Evolutionary conservation across 805 yeast genomes (phyloP), one percentile per base, ranked within the genome.

Genomic region (Saccharomycopsis sp.): DNA sequence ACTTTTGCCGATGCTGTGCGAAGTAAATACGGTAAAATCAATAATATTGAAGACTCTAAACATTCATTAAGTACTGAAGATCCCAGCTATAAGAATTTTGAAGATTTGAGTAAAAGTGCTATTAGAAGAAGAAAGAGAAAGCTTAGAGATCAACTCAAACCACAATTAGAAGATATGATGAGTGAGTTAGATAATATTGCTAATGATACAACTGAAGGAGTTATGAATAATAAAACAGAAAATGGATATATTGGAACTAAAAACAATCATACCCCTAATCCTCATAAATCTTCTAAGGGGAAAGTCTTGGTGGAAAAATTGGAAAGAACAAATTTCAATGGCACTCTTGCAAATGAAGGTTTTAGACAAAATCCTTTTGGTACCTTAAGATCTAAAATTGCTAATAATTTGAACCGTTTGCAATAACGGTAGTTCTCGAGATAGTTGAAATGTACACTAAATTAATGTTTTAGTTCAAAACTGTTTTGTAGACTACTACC

Each of bases 21-120:
- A n/a, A n/a, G n/a, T n/a, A n/a, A n/a, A n/a, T n/a, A n/a, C n/a
- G n/a, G n/a, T n/a, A n/a, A n/a, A n/a, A n/a, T n/a, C n/a, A n/a
- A n/a, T n/a, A n/a, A n/a, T n/a, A n/a, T n/a, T n/a, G n/a, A n/a
- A n/a, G n/a, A n/a, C n/a, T n/a, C n/a, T n/a, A n/a, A n/a, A n/a
- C n/a, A n/a, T n/a, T n/a, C 6, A 23, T 10, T 23, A 23, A 23
- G 26, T 23, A 23, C 26, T 5, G 27, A 23, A 10, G 32, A 39
- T 18, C 40, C 46, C 10, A 17, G 18, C 5, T 39, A 42, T 15
- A 36, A 29, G 27, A 66, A 42, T 51, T 65, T 51, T 52, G 62
- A 64, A 14, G 71, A 72, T 18, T 66, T 82, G 32, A 76, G 86
- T 17, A 82, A 81, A 54, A 76, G 85, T 4, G 64, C 86, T 0